A percentile compares a stretch with the other conserved stretches of the same genome.
Conservation (phyloP, 495 filamentous ascomycete species). For the Oidiodendron maius region DNA sequence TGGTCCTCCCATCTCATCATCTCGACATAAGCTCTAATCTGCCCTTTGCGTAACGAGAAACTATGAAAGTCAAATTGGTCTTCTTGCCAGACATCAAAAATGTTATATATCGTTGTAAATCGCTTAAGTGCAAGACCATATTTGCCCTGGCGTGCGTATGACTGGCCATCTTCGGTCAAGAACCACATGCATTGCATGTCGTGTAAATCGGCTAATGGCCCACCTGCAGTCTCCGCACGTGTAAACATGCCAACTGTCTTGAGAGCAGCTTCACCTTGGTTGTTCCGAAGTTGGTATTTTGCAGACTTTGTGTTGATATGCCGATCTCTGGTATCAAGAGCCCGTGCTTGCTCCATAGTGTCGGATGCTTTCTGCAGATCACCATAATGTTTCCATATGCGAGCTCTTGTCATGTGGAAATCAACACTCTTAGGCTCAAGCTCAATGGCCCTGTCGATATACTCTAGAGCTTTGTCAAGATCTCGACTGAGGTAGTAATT, state of each 20-base stretch:
- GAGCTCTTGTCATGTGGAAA: constrained; percentile 90
- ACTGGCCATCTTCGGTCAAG: constrained; percentile 88
- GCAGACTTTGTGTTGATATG: constrained; percentile 98
- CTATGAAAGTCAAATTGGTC: constrained; percentile 99
- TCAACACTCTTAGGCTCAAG: constrained; percentile 75
- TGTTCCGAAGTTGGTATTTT: constrained; percentile 92
- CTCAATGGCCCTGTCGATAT: constrained; percentile 78
- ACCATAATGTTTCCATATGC: constrained; percentile 91
- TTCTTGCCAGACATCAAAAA: constrained; percentile 96
- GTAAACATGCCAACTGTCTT: constrained; percentile 95
- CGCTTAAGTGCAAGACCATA: constrained; percentile 85
- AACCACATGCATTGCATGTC: constrained; percentile 99
- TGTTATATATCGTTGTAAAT: constrained; percentile 77
- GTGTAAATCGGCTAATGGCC: constrained; percentile 81
- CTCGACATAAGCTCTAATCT: constrained; percentile 89
- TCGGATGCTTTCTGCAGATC: constrained; percentile 74
- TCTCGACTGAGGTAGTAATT: constrained; percentile 86
- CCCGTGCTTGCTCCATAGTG: constrained; percentile 81
- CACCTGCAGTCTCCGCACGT: constrained; percentile 74
- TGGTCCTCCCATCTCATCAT: constrained; percentile 96
- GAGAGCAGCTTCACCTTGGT: constrained; percentile 78
- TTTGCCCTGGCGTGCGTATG: constrained; percentile 78
- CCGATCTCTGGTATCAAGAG: constrained; percentile 80
- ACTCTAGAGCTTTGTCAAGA: constrained; percentile 71
- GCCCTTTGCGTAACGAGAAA: constrained; percentile 92